phyloP scores from a whole-genome alignment of 371 early-diverging fungal species.

The Parasitella parasitica region DNA sequence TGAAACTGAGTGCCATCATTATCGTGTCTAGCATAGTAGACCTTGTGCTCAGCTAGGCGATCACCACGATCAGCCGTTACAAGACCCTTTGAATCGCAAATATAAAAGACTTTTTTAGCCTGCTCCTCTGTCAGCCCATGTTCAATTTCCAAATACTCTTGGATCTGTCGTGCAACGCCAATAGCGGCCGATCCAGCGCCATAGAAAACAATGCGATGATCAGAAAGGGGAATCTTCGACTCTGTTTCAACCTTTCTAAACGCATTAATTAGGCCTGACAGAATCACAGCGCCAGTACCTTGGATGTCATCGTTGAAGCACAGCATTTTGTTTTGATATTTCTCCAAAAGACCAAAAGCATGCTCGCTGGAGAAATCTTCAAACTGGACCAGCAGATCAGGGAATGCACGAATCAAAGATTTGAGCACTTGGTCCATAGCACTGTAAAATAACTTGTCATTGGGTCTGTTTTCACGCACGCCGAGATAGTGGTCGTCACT shows the following conservation, averaged over 20 bases:
- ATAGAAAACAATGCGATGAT: slow-evolving; percentile 87
- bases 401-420: slow-evolving; percentile 68
- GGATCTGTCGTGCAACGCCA: slow-evolving; percentile 85
- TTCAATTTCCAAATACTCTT: slow-evolving; percentile 71
- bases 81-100: slow-evolving; percentile 81
- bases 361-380: slow-evolving; percentile 93
- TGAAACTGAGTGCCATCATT: slow-evolving; percentile 73
- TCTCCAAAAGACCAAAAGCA: slow-evolving; percentile 71
- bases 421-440: slow-evolving; percentile 81
- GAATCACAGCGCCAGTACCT: slow-evolving; percentile 92
- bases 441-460: slow-evolving; percentile 70
- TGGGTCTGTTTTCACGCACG: slow-evolving; percentile 69
- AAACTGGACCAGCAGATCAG: slow-evolving; percentile 83
- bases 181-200: slow-evolving; percentile 90
- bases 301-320: slow-evolving; percentile 73
- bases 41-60: slow-evolving; percentile 79
- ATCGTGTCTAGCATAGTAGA: slow-evolving; percentile 77
- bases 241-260: slow-evolving; percentile 57
- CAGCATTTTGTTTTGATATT: slow-evolving; percentile 64
- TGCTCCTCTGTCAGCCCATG: slow-evolving; percentile 68
- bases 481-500: slow-evolving; percentile 90
- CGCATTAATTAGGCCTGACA: slow-evolving; percentile 90
- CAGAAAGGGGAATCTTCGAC: slow-evolving; percentile 56
- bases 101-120: slow-evolving; percentile 77
- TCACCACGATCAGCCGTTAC: slow-evolving; percentile 85